Percentiles rank a stretch among this genome's conserved stretches.
Conservation (phyloP, 2,329 filamentous ascomycete genomes). For the Dothideomycetes sp. region DNA sequence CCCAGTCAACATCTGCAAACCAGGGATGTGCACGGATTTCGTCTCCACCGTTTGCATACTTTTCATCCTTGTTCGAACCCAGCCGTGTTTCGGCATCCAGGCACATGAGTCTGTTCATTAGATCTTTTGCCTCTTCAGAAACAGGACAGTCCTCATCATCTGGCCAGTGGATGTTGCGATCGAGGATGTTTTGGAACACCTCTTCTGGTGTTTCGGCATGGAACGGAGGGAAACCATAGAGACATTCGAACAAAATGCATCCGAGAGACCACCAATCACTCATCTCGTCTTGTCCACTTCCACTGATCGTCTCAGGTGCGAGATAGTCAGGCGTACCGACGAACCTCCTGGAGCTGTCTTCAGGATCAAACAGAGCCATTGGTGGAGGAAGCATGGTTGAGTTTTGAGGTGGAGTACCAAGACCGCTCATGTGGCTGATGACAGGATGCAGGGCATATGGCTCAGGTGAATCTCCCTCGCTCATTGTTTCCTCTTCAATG, state of each 20-base stretch:
- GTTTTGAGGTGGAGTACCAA: slow-evolving; percentile 53
- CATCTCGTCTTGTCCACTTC: slow-evolving; percentile 89
- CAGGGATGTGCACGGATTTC: slow-evolving; percentile 86
- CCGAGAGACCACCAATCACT: slow-evolving; percentile 99
- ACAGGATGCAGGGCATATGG: slow-evolving; percentile 56
- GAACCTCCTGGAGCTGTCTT: slow-evolving; percentile 85
- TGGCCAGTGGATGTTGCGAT: slow-evolving; percentile 85
- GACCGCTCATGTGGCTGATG: slow-evolving; percentile 45
- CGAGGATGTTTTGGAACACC: slow-evolving; percentile 93
- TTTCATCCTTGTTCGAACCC: slow-evolving; percentile 77
- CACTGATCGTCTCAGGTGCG: slow-evolving; percentile 92
- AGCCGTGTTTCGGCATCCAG: slow-evolving; percentile 72
- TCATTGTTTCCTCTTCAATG: slow-evolving; percentile 66
- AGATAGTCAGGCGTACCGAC: slow-evolving; percentile 96
- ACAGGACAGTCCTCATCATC: slow-evolving; percentile 64
- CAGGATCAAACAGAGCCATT: slow-evolving; percentile 87
- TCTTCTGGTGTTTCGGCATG: slow-evolving; percentile 82
- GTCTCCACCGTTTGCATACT: slow-evolving; percentile 71
- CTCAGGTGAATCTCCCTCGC: slow-evolving; percentile 63
- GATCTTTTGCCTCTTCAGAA: slow-evolving; percentile 80
- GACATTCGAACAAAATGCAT: slow-evolving; percentile 92
- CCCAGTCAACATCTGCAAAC: slow-evolving; percentile 85
- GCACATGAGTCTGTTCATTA: slow-evolving; percentile 88
- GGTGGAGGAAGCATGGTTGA: slow-evolving; percentile 82
- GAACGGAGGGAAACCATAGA: slow-evolving; percentile 90